These are phyloP conservation scores for Ustilago cynodontis DNA, from an alignment of 1,284 basidiomycete genomes.

Conservation along the genomic window DNA sequence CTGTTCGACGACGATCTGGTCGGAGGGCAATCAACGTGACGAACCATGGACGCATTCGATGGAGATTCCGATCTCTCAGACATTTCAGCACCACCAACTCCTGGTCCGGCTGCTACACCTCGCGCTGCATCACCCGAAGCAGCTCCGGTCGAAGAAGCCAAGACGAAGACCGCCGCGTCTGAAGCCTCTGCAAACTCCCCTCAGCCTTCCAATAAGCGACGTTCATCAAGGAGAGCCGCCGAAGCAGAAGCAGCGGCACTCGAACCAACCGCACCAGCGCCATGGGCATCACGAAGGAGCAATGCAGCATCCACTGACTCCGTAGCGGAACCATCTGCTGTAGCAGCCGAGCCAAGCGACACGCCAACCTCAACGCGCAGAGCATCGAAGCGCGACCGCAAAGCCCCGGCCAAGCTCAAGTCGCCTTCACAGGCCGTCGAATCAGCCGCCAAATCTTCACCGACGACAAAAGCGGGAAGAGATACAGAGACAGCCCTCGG, in stretches of 20 bases:
- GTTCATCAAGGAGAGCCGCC: slow-evolving; percentile 9
- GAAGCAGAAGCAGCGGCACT: neutral
- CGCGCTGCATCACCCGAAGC: slow-evolving; percentile 23
- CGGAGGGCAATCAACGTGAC: no score
- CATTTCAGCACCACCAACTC: slow-evolving; percentile 39
- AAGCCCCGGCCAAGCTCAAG: slow-evolving; percentile 15
- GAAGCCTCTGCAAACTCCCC: slow-evolving; percentile 2
- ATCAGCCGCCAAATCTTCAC: slow-evolving; percentile 8
- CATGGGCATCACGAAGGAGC: slow-evolving; percentile 1
- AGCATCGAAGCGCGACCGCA: slow-evolving; percentile 27
- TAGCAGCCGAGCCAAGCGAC: neutral
- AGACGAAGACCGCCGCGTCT: neutral
- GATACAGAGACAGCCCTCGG: neutral
- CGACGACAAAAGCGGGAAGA: neutral
- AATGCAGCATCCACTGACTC: neutral
- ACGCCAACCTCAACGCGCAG: slow-evolving; percentile 7
- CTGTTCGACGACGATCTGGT: no score
- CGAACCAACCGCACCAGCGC: neutral
- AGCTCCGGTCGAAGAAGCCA: neutral
- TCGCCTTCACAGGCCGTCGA: slow-evolving; percentile 13
- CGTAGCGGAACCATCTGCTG: neutral
- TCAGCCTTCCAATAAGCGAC: slow-evolving; percentile 4
- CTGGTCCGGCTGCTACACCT: slow-evolving; percentile 27
- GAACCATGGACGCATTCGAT: slow-evolving; percentile 35
- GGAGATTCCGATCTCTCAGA: slow-evolving; percentile 47